phyloP scores from a whole-genome alignment of 2,329 filamentous ascomycete genomes.

The Colletotrichum agaves region DNA sequence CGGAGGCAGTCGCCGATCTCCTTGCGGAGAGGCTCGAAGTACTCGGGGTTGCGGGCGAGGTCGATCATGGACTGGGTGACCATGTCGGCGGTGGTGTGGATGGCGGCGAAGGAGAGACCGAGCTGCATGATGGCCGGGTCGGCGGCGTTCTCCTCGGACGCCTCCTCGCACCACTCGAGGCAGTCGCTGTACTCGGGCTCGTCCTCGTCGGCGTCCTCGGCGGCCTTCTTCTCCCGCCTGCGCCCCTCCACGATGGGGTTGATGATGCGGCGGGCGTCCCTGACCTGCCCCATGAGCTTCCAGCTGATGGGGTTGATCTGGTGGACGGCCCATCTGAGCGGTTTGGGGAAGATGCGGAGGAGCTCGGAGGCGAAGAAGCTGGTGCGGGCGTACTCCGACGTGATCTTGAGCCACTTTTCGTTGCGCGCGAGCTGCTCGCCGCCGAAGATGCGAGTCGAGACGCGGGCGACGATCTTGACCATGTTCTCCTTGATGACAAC shows the following conservation, averaged over 20 bases:
- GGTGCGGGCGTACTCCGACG: constrained; percentile 30
- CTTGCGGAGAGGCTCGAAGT: constrained; percentile 40
- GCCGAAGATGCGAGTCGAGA: constrained; percentile 41
- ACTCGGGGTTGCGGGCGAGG: constrained; percentile 39
- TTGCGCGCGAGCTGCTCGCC: constrained; percentile 40
- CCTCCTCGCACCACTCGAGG: constrained; percentile 40
- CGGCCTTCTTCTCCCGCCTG: constrained; percentile 32
- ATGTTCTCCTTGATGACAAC: constrained; percentile 24
- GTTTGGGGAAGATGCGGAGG: constrained; percentile 38
- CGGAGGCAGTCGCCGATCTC: constrained; percentile 40
- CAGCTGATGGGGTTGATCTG: constrained; percentile 37
- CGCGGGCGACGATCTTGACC: constrained; percentile 37
- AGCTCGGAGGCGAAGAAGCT: constrained; percentile 25
- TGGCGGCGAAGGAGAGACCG: constrained; percentile 40
- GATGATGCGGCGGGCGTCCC: constrained; percentile 38
- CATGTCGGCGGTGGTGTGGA: constrained; percentile 42
- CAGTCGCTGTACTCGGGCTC: constrained; percentile 37
- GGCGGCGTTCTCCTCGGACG: constrained; percentile 17
- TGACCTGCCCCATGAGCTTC: constrained; percentile 27
- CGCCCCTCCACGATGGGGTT: constrained; percentile 37
- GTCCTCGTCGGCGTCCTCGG: constrained; percentile 27
- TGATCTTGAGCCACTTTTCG: constrained; percentile 39
- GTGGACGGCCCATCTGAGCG: constrained; percentile 34
- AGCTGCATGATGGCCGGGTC: constrained; percentile 39
- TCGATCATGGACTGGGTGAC: constrained; percentile 40